Evolutionary conservation across 352 stramenopile species (phyloP).

Genomic region (Pythium monospermum): DNA sequence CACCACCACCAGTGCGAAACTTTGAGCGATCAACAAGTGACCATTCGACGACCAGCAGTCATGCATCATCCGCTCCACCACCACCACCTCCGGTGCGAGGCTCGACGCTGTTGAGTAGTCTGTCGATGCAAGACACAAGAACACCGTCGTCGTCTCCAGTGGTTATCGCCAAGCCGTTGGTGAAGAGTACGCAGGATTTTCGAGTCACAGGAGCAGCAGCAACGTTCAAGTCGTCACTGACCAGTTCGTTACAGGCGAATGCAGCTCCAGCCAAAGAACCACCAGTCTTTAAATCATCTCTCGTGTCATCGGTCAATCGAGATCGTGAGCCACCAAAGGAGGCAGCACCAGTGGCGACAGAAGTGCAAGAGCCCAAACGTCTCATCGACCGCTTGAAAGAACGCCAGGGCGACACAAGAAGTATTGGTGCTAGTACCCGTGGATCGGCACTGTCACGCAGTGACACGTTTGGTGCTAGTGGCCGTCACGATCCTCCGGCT

Average conservation of each 20-base stretch:
- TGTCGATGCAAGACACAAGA: constrained; percentile 3
- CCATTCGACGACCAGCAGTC: constrained; percentile 3
- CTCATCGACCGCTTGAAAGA: constrained; percentile 12
- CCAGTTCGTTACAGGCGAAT: background rate
- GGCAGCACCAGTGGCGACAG: no score
- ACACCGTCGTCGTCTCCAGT: constrained; percentile 21
- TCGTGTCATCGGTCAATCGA: background rate
- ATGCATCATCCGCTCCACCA: background rate
- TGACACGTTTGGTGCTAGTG: background rate
- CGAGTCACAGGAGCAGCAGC: constrained; percentile 18
- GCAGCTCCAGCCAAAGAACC: background rate
- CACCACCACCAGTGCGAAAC: background rate
- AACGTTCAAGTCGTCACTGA: constrained; percentile 4
- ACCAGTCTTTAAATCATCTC: constrained; percentile 14
- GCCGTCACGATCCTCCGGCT: background rate
- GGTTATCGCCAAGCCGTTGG: constrained; percentile 19
- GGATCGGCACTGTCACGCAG: background rate
- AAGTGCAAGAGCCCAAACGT: constrained; percentile 11
- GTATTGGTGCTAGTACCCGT: background rate
- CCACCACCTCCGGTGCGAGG: constrained; percentile 2
- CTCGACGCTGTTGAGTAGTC: constrained; percentile 12
- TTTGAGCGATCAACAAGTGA: constrained; percentile 20
- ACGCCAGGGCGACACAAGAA: background rate
- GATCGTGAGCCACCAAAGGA: no score
- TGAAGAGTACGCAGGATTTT: constrained; percentile 49